These are phyloP conservation scores for Circinella minor DNA, from an alignment of 371 early-diverging fungal species.

Conservation along the genomic window DNA sequence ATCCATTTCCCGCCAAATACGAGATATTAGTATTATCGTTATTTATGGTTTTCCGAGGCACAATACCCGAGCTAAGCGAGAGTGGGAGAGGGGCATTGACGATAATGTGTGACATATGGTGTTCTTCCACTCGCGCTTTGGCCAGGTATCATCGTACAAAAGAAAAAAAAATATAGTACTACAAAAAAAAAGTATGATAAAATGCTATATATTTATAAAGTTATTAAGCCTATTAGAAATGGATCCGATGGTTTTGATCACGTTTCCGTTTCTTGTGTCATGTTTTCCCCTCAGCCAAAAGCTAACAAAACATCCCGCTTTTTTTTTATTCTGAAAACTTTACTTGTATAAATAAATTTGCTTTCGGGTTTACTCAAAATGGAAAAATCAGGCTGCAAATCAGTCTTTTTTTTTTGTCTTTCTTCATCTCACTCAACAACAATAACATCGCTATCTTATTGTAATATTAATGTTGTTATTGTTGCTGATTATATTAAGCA, in stretches of 20 bases:
- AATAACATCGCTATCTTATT: too few species aligned
- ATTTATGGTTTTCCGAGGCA: not conserved
- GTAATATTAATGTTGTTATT: too few species aligned
- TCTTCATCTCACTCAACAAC: too few species aligned
- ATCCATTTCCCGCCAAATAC: conserved; percentile 3
- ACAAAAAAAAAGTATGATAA: not conserved
- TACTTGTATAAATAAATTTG: too few species aligned
- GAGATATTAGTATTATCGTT: not conserved
- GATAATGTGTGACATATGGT: not conserved
- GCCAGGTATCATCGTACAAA: conserved; percentile 10
- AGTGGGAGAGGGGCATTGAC: not conserved
- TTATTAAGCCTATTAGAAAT: not conserved
- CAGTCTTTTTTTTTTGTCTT: too few species aligned
- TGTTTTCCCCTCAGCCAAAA: too few species aligned
- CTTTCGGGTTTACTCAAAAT: too few species aligned
- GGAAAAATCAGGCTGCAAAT: too few species aligned
- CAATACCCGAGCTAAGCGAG: not conserved
- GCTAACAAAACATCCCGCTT: too few species aligned
- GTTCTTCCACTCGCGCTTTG: not conserved
- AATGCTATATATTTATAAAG: not conserved
- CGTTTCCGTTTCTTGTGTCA: conserved; percentile 3
- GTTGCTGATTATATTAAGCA: too few species aligned
- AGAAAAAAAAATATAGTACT: not conserved
- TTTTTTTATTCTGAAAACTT: too few species aligned
- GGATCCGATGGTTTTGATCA: conserved; percentile 5